Evolutionary conservation across 2,329 filamentous ascomycete species (phyloP), one percentile per base, ranked within the genome.

Genomic region (Penicillium sumatraense): DNA sequence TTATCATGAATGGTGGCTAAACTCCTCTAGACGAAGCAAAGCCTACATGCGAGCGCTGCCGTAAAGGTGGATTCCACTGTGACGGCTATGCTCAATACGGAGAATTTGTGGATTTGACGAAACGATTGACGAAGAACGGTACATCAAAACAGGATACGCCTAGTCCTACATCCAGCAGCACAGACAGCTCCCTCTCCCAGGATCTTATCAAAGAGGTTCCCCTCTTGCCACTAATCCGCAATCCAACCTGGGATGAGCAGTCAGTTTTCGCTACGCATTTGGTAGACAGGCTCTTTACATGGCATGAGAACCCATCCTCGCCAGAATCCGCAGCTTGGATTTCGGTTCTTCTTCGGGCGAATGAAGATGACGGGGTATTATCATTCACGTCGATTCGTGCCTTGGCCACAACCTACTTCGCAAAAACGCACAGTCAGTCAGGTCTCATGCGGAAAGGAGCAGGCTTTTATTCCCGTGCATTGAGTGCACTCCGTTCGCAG

Each of bases 31-130:
- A 60, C n/a, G 57, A 62, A 47, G 46, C 13, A 18, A 58, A 57
- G 33, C 60, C 60, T 6, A 31, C 27, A 18, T 62, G 60, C 31
- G 38, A 53, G 7, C 57, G 59, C 2, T 62, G 55, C 29, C 41
- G 24, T 9, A 62, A 57, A 20, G 50, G 46, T 11, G 49, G 51
- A 7, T 44, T 51, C 8, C 20, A 53, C 8, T 60, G 60, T 18
- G 53, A 56, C 1, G 57, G 60, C n/a, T 62, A 62, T 47, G 21
- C 51, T 2, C 40, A 51, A 16, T 58, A 45, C 40, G 29, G 40
- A 1, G 52, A 62, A 13, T 60, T 62, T 21, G 44, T 57, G 1
- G 49, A 62, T 40, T 26, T 56, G 3, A 53, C 51, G n/a, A 20
- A 20, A 11, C 44, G 35, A 13, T 13, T 54, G 3, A 47, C 27